phyloP scores from a whole-genome alignment of 257 asterid genomes.

The Ophiorrhiza pumila region DNA sequence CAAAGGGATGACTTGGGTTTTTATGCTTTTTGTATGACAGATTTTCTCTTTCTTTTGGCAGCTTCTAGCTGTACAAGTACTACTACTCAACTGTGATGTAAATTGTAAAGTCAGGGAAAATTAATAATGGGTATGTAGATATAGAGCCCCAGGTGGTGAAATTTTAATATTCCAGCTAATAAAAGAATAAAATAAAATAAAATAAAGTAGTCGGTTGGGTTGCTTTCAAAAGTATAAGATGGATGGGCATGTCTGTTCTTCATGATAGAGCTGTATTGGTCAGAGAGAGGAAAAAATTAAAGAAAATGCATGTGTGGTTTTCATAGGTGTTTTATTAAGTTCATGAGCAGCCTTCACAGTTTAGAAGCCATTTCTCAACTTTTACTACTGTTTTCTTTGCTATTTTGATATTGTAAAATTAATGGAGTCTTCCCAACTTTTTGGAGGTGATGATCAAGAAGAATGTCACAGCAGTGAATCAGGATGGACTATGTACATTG shows the following conservation, averaged over 20 bases:
- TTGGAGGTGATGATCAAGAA: conserved; percentile 34
- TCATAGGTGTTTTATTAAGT: conserved; percentile 25
- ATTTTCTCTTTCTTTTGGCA: conserved; percentile 33
- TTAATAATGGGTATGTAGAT: conserved; percentile 22
- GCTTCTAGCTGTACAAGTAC: conserved; percentile 37
- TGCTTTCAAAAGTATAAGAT: conserved; percentile 32
- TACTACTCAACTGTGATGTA: conserved; percentile 34
- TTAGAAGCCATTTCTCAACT: not conserved
- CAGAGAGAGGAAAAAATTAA: conserved; percentile 16
- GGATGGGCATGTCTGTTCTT: conserved; percentile 32
- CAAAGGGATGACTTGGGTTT: conserved; percentile 10
- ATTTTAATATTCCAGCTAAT: conserved; percentile 25
- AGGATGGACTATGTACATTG: conserved; percentile 54
- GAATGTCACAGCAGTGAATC: conserved; percentile 50
- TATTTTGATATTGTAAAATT: not conserved
- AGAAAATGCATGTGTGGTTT: conserved; percentile 22
- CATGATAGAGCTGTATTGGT: conserved; percentile 24
- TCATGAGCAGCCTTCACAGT: conserved; percentile 1
- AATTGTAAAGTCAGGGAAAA: conserved; percentile 34
- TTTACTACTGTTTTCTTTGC: conserved; percentile 7
- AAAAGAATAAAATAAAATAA: conserved; percentile 14
- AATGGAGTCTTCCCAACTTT: conserved; percentile 34
- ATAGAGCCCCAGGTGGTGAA: conserved; percentile 37
- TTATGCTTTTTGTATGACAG: conserved; percentile 28
- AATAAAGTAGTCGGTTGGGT: conserved; percentile 18